A percentile compares a stretch with the other conserved stretches of the same genome.
These are phyloP conservation scores for Sclerospora graminicola DNA, from an alignment of 352 stramenopile species.

Conservation along the genomic window DNA sequence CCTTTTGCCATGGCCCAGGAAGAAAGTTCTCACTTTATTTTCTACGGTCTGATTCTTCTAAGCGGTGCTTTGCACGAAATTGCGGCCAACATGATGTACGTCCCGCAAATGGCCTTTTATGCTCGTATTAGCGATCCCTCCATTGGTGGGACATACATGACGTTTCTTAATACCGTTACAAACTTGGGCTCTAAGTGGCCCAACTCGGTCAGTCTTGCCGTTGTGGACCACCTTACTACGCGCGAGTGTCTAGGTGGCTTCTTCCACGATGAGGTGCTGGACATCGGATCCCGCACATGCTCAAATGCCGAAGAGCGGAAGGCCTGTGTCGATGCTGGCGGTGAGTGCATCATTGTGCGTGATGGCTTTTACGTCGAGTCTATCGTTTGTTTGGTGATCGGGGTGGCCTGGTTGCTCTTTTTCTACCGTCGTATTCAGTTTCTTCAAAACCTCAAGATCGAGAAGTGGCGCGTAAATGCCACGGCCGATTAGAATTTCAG, in stretches of 20 bases:
- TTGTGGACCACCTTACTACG: constrained; percentile 77
- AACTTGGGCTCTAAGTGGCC: constrained; percentile 96
- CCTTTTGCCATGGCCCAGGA: constrained; percentile 67
- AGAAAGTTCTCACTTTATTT: constrained; percentile 64
- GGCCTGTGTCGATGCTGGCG: constrained; percentile 41
- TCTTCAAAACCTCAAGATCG: constrained; percentile 75
- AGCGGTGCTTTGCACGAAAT: constrained; percentile 74
- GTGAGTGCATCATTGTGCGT: constrained; percentile 64
- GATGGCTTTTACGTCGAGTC: constrained; percentile 81
- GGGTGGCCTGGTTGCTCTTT: constrained; percentile 55
- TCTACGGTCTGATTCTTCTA: constrained; percentile 67
- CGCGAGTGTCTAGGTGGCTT: constrained; percentile 62
- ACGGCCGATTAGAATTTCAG: constrained; percentile 21
- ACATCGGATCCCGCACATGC: constrained; percentile 66
- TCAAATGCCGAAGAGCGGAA: constrained; percentile 60
- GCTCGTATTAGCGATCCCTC: constrained; percentile 93
- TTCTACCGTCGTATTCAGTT: constrained; percentile 58
- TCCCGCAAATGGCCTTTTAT: constrained; percentile 98
- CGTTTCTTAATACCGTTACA: constrained; percentile 97
- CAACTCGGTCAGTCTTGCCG: constrained; percentile 73
- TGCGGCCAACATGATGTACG: constrained; percentile 88
- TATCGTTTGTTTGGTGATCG: constrained; percentile 54
- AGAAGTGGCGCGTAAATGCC: constrained; percentile 62
- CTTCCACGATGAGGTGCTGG: constrained; percentile 61
- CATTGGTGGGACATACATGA: constrained; percentile 99